Evolutionary conservation across 805 yeast genomes (phyloP).

Genomic region (Metschnikowia drakensbergensis): DNA sequence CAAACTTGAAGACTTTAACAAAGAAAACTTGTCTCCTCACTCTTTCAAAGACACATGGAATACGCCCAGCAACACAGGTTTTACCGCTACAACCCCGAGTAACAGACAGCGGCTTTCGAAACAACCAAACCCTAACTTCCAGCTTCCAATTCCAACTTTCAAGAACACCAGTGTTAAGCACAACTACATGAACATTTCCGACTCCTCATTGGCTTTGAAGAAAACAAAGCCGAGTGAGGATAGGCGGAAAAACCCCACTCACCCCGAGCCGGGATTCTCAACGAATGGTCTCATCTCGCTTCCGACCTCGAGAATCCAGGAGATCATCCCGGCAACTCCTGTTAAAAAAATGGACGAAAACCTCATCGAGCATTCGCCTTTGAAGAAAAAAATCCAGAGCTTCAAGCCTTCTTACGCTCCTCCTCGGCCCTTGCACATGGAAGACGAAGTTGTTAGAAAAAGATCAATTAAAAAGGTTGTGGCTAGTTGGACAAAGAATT

Average conservation of each 20-base stretch:
- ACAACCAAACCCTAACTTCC: background rate
- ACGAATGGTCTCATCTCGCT: conserved; percentile 48
- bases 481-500: conserved; percentile 41
- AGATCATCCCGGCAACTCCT: conserved; percentile 64
- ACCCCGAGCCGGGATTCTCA: conserved; percentile 37
- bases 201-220: conserved; percentile 38
- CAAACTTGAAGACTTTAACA: conserved; percentile 23
- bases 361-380: conserved; percentile 2
- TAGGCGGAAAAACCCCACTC: conserved; percentile 4
- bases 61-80: background rate
- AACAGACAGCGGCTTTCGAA: conserved; percentile 5
- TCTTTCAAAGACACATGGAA: background rate
- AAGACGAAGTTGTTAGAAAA: conserved; percentile 25
- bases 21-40: conserved; percentile 8
- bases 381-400: background rate
- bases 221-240: conserved; percentile 19
- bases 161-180: conserved; percentile 18
- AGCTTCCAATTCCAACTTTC: conserved; percentile 7
- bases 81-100: background rate
- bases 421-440: conserved; percentile 6
- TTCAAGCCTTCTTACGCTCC: background rate
- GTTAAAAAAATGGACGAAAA: conserved; percentile 50
- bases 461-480: conserved; percentile 35
- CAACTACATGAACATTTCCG: conserved; percentile 37
- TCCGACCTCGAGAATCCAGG: conserved; percentile 44